Percentiles rank a stretch among this genome's conserved stretches.
phyloP scores from a whole-genome alignment of 352 stramenopile genomes.

The Phytophthora parvispora region DNA sequence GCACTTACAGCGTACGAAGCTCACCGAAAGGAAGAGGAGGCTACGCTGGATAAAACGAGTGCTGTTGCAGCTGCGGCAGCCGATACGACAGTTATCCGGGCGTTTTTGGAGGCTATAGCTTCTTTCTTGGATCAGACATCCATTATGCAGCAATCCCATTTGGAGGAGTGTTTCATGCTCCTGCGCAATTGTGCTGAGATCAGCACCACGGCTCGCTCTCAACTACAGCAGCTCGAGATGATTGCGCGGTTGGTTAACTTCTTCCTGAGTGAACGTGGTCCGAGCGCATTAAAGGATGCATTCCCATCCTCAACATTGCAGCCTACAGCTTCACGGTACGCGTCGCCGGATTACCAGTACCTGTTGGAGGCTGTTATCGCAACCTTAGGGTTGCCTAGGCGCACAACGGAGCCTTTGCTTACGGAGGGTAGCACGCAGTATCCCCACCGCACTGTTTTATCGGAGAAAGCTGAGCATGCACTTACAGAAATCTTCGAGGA shows the following conservation, averaged over 20 bases:
- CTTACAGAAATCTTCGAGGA: constrained; percentile 85
- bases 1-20: constrained; percentile 75
- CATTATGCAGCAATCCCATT: constrained; percentile 81
- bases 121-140: constrained; percentile 81
- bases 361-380: constrained; percentile 90
- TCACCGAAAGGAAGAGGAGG: constrained; percentile 57
- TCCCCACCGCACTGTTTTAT: constrained; percentile 73
- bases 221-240: constrained; percentile 75
- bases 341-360: constrained; percentile 90
- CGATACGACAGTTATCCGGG: constrained; percentile 37
- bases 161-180: constrained; percentile 91
- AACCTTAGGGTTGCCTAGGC: constrained; percentile 80
- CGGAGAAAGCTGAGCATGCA: constrained; percentile 77
- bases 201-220: constrained; percentile 54
- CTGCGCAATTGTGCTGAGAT: constrained; percentile 82
- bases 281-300: constrained; percentile 72
- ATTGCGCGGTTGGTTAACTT: constrained; percentile 85
- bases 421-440: constrained; percentile 77
- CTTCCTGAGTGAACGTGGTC: constrained; percentile 80
- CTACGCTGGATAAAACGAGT: constrained; percentile 22
- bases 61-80: constrained; percentile 25
- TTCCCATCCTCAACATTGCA: constrained; percentile 72
- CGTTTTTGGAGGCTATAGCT: constrained; percentile 62
- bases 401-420: constrained; percentile 71
- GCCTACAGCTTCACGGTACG: constrained; percentile 56